A percentile compares a stretch with the other conserved stretches of the same genome.
phyloP scores from a whole-genome alignment of 345 rosid species.

The Syzygium oleosum region DNA sequence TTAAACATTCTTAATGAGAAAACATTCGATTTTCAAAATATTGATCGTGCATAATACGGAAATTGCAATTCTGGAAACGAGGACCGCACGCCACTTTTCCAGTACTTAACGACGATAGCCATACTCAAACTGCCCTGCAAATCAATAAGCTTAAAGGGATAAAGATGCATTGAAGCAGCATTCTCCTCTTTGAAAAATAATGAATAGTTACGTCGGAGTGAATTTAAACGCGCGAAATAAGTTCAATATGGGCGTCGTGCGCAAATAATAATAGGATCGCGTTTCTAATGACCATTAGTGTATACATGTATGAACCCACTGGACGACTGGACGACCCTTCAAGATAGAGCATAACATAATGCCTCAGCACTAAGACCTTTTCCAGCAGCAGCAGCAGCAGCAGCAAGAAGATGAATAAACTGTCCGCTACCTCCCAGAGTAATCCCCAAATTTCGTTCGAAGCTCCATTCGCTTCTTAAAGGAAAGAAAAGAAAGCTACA shows the following conservation, averaged over 20 bases:
- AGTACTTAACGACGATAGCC: not conserved
- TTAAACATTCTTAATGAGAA: not conserved
- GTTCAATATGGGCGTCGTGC: not conserved
- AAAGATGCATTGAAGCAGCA: not conserved
- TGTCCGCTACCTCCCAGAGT: not conserved
- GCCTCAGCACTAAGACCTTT: not conserved
- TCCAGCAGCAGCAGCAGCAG: not conserved
- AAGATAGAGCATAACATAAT: not conserved
- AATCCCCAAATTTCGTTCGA: fast-evolving
- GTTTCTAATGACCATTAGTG: not conserved
- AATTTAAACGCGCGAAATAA: not conserved
- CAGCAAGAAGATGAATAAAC: not conserved
- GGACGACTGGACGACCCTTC: not conserved
- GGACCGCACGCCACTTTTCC: not conserved
- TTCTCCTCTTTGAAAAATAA: not conserved
- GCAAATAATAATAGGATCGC: not conserved
- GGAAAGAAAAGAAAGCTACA: not conserved
- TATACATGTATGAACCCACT: not conserved
- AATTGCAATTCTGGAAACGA: not conserved
- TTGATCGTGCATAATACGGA: not conserved
- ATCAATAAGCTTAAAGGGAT: not conserved
- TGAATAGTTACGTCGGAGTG: not conserved
- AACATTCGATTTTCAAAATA: not conserved
- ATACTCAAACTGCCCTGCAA: not conserved
- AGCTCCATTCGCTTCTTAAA: not conserved